Conservation (phyloP, 2,329 filamentous ascomycete genomes). For the Parasarocladium wereldwijsianum region DNA sequence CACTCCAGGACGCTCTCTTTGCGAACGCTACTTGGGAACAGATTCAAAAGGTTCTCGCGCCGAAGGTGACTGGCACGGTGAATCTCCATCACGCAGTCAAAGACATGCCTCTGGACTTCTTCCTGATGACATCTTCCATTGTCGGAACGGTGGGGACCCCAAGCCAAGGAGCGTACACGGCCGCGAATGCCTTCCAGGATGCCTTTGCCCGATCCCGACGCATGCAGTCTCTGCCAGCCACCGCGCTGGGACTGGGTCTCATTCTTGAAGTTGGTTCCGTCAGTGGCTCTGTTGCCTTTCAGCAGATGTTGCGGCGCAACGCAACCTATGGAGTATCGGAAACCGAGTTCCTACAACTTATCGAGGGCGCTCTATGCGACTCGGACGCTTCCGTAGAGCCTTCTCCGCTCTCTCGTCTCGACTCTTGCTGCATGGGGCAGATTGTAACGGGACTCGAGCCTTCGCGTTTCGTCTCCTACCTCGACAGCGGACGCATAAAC, state of each 20-base stretch:
- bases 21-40: constrained; percentile 10
- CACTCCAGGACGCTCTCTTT: constrained; percentile 14
- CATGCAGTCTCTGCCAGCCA: constrained; percentile 12
- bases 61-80: constrained; percentile 12
- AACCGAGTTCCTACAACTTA: constrained; percentile 14
- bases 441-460: constrained; percentile 13
- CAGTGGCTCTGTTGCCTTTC: constrained; percentile 19
- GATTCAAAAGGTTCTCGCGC: constrained; percentile 10
- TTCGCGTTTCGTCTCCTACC: constrained; percentile 10
- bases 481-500: constrained; percentile 5
- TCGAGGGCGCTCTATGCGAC: constrained; percentile 11
- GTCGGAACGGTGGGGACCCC: constrained; percentile 16
- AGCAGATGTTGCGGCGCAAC: constrained; percentile 17
- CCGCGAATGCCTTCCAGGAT: constrained; percentile 19
- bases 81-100: constrained; percentile 11
- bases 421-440: constrained; percentile 6
- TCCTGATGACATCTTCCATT: constrained; percentile 12
- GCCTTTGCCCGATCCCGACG: constrained; percentile 15
- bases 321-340: constrained; percentile 20
- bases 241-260: constrained; percentile 16
- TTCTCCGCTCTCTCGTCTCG: background rate
- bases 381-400: constrained; percentile 2
- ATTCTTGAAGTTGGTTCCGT: constrained; percentile 22
- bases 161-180: constrained; percentile 17
- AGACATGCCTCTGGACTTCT: constrained; percentile 15